Conservation (phyloP, 1,284 basidiomycete genomes). For the Hortiboletus rubellus region DNA sequence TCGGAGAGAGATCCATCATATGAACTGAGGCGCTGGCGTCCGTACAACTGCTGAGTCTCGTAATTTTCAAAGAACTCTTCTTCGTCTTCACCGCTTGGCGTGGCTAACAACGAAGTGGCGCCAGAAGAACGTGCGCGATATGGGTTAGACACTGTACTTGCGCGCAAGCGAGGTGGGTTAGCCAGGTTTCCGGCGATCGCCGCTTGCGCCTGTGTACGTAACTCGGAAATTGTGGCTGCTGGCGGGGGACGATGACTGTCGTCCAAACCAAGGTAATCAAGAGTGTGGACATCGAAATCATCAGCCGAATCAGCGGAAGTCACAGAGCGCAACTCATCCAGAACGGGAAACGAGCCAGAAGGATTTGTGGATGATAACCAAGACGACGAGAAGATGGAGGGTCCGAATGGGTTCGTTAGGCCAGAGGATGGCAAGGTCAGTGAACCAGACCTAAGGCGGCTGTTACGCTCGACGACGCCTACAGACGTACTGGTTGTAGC, state of each 20-base stretch:
- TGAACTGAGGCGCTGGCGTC: conserved; percentile 53
- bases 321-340: conserved; percentile 79
- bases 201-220: conserved; percentile 83
- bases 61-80: conserved; percentile 69
- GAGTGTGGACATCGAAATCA: conserved; percentile 88
- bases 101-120: conserved; percentile 55
- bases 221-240: conserved; percentile 81
- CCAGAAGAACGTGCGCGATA: conserved; percentile 64
- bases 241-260: conserved; percentile 64
- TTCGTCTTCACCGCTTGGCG: conserved; percentile 66
- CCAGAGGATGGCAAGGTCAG: conserved; percentile 77
- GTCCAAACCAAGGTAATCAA: conserved; percentile 93
- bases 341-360: conserved; percentile 54
- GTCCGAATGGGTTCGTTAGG: conserved; percentile 83
- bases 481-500: conserved; percentile 63
- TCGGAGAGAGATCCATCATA: conserved; percentile 58
- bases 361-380: conserved; percentile 75
- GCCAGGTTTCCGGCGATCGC: conserved; percentile 82
- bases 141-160: conserved; percentile 88
- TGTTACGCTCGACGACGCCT: conserved; percentile 63
- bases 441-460: conserved; percentile 87
- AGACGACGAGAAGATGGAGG: conserved; percentile 83
- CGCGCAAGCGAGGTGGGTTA: conserved; percentile 76
- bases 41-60: conserved; percentile 49
- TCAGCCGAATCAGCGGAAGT: conserved; percentile 80